Conservation (phyloP, 495 filamentous ascomycete species). For the Daldinia vernicosa region DNA sequence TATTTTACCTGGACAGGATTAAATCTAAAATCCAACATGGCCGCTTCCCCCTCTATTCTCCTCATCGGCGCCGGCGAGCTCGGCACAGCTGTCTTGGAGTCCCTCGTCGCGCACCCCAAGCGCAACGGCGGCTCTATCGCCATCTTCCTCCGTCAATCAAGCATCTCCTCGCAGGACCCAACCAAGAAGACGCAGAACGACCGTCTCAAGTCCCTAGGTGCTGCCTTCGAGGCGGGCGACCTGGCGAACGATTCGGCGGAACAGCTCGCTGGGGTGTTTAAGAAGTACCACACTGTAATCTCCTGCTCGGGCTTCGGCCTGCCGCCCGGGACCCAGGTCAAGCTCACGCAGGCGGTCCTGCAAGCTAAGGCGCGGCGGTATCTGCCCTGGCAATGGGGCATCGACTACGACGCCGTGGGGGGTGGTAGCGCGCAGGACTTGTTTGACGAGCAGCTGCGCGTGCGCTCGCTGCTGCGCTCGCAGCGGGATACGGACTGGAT, state of each 20-base stretch:
- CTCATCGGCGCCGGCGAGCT: conserved; percentile 71
- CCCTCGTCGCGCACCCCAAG: conserved; percentile 55
- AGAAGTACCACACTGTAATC: conserved; percentile 60
- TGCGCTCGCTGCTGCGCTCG: conserved; percentile 60
- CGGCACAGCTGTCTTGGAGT: conserved; percentile 61
- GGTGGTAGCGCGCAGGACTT: conserved; percentile 62
- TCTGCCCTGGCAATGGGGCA: conserved; percentile 73
- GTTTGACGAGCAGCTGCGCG: conserved; percentile 70
- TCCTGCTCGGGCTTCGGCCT: conserved; percentile 64
- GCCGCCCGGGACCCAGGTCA: conserved; percentile 60
- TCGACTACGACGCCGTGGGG: conserved; percentile 70
- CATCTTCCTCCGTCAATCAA: conserved; percentile 60
- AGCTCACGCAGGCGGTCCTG: conserved; percentile 61
- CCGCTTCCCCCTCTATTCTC: conserved; percentile 54
- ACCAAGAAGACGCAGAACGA: conserved; percentile 37
- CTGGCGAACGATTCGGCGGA: conserved; percentile 49
- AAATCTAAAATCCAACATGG: neutral
- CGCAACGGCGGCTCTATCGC: conserved; percentile 48
- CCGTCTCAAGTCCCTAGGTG: conserved; percentile 47
- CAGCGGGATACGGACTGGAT: conserved; percentile 62
- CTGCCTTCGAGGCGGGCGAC: conserved; percentile 58
- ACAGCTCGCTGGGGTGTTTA: conserved; percentile 57
- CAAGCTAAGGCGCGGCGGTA: conserved; percentile 55
- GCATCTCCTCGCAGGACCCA: conserved; percentile 50
- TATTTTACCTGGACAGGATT: neutral